These are phyloP conservation scores for Spongispora temasekensis DNA, from an alignment of 1,284 basidiomycete species.

Conservation along the genomic window DNA sequence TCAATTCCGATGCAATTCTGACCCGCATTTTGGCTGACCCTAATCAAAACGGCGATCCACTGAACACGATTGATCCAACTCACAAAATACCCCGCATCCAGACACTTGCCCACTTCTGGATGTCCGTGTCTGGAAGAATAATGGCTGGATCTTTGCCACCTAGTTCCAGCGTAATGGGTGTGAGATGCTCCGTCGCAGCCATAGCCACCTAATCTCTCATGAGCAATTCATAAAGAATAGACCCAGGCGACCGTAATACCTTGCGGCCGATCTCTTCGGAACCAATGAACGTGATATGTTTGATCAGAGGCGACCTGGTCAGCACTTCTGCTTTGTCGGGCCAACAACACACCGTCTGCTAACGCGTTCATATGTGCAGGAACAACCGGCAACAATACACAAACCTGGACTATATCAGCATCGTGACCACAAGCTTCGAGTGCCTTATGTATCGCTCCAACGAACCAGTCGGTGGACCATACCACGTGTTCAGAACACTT, in stretches of 20 bases:
- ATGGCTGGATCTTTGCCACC: slow-evolving; percentile 85
- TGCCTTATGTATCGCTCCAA: slow-evolving; percentile 74
- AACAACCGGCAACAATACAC: slow-evolving; percentile 12
- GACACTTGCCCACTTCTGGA: slow-evolving; percentile 67
- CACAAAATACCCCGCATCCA: slow-evolving; percentile 90
- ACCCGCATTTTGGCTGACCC: slow-evolving; percentile 79
- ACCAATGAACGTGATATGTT: slow-evolving; percentile 90
- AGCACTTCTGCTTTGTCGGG: slow-evolving; percentile 85
- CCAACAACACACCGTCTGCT: slow-evolving; percentile 80
- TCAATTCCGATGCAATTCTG: slow-evolving; percentile 99
- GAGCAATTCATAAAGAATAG: neutral
- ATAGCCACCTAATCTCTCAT: slow-evolving; percentile 59
- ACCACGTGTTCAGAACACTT: slow-evolving; percentile 94
- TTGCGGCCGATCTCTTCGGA: slow-evolving; percentile 87
- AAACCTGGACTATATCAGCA: slow-evolving; percentile 78
- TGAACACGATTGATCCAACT: slow-evolving; percentile 35
- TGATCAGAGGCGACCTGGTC: slow-evolving; percentile 79
- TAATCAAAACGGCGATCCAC: slow-evolving; percentile 1
- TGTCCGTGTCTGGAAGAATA: slow-evolving; percentile 71
- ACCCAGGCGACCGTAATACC: slow-evolving; percentile 45
- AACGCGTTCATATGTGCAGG: slow-evolving; percentile 16
- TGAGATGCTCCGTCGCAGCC: slow-evolving; percentile 84
- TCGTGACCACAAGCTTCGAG: slow-evolving; percentile 78
- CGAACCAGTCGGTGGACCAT: slow-evolving; percentile 85
- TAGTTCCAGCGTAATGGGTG: slow-evolving; percentile 88